A percentile compares a stretch with the other conserved stretches of the same genome.
These are phyloP conservation scores for Dendrobium huoshanense DNA, from an alignment of 106 monocot genomes.

Conservation along the genomic window DNA sequence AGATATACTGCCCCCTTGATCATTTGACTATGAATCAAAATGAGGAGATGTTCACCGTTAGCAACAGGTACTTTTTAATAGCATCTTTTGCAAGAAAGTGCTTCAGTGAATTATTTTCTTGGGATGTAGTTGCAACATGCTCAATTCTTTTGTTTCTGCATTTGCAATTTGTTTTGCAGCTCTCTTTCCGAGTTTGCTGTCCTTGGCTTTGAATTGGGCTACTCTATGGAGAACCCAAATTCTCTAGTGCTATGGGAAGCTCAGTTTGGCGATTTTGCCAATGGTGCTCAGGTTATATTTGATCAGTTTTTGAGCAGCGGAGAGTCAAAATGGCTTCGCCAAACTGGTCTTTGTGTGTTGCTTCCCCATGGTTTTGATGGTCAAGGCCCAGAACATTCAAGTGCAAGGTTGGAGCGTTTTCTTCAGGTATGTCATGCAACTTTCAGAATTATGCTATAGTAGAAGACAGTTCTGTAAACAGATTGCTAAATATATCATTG, in stretches of 20 bases:
- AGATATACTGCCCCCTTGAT: conserved; percentile 68
- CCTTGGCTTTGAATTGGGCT: conserved; percentile 95
- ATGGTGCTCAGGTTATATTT: conserved; percentile 96
- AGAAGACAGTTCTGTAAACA: not conserved
- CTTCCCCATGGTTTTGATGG: conserved; percentile 99
- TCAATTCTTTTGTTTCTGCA: not conserved
- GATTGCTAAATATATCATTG: not conserved
- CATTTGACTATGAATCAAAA: conserved; percentile 73
- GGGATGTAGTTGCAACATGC: not conserved
- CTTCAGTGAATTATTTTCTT: not conserved
- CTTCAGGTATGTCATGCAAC: conserved; percentile 59
- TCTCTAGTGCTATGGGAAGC: conserved; percentile 97
- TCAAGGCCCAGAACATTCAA: conserved; percentile 97
- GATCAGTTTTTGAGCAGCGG: conserved; percentile 97
- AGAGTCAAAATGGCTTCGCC: conserved; percentile 94
- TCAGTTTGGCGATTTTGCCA: conserved; percentile 98
- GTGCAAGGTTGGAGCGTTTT: conserved; percentile 80
- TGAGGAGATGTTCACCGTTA: conserved; percentile 89
- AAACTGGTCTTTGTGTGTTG: conserved; percentile 80
- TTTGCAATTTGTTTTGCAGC: conserved; percentile 31
- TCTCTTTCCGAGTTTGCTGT: conserved; percentile 98
- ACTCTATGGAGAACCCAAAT: conserved; percentile 99
- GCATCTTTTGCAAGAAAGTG: conserved; percentile 4
- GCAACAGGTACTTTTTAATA: conserved; percentile 67
- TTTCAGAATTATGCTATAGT: not conserved